Evolutionary conservation across 2,329 filamentous ascomycete genomes (phyloP), one percentile per base, ranked within the genome.

Genomic region (Eurotiales sp.): DNA sequence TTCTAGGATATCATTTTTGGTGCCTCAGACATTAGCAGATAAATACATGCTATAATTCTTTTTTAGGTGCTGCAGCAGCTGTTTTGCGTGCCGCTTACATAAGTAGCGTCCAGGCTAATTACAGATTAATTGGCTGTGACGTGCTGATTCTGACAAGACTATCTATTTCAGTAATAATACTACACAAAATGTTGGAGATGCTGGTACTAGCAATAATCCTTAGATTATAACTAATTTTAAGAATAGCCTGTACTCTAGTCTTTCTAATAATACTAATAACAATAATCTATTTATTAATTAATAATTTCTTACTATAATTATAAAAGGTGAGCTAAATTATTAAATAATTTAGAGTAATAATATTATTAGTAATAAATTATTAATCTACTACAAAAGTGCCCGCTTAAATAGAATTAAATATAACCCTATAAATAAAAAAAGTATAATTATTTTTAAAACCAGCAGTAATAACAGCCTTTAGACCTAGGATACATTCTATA

Each of bases 221-320:
- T 51, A 42, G 49, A 10, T 51, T 14, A 51, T 51, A 42, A 42
- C 49, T 23, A 42, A 51, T 46, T 32, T 51, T 1, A 42, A 51
- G 42, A 51, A 51, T 10, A 42, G 49, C 2, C 49, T 51, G 25
- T 51, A 46, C 42, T 46, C 49, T 25, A 42, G 49, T 4, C 17
- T 21, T 2, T 46, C 25, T 19, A 17, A 41, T 8, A 23, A 25
- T 8, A 14, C 15, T 2, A 51, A 51, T 23, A 8, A 41, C n/a
- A 42, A 15, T 17, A 42, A 51, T 19, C 49, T 42, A 3, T 46
- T 42, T 17, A 39, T 51, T 4, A 45, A 41, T 12, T 46, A 45
- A 19, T 42, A 42, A 8, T 51, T 51, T 19, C 32, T 46, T 19
- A 51, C 49, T 27, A 34, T 42, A n/a, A 41, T 34, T 19, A 34